Conservation (phyloP, 371 early-diverging fungal species). For the Lichtheimia corymbifera region DNA sequence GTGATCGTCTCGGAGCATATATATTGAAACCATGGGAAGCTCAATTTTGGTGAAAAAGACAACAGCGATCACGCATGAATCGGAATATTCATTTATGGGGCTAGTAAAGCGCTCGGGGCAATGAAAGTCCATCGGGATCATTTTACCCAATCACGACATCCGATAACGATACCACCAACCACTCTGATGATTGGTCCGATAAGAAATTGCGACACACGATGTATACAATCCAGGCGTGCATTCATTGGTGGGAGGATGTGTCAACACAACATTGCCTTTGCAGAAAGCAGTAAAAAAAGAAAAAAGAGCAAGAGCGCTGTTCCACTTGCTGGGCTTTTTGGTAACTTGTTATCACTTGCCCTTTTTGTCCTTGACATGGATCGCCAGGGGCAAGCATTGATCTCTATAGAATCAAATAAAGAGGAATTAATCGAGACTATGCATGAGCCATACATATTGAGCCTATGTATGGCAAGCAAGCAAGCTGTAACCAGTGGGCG, state of each 20-base stretch:
- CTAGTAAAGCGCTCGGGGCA: neutral
- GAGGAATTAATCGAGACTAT: neutral
- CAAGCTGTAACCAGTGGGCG: no score
- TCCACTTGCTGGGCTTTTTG: neutral
- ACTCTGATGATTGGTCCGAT: constrained; percentile 9
- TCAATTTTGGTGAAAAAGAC: neutral
- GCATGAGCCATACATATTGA: no score
- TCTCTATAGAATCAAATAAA: neutral
- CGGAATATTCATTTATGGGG: neutral
- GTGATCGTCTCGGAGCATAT: neutral
- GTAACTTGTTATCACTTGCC: constrained; percentile 3
- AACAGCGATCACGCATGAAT: neutral
- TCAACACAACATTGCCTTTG: no score
- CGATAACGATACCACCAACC: constrained; percentile 12
- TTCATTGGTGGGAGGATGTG: constrained; percentile 7
- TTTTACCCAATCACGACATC: constrained; percentile 6
- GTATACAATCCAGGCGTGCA: constrained; percentile 12
- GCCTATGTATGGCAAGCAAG: no score
- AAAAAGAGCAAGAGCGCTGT: no score
- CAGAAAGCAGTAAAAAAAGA: no score
- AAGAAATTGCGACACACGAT: constrained; percentile 5
- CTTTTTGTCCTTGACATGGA: neutral
- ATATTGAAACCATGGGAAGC: no score
- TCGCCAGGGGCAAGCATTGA: neutral
- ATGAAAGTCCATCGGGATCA: constrained; percentile 9